Percentiles rank a stretch among this genome's conserved stretches.
Conservation (phyloP, 805 yeast species). For the Torulaspora microellipsoides region DNA sequence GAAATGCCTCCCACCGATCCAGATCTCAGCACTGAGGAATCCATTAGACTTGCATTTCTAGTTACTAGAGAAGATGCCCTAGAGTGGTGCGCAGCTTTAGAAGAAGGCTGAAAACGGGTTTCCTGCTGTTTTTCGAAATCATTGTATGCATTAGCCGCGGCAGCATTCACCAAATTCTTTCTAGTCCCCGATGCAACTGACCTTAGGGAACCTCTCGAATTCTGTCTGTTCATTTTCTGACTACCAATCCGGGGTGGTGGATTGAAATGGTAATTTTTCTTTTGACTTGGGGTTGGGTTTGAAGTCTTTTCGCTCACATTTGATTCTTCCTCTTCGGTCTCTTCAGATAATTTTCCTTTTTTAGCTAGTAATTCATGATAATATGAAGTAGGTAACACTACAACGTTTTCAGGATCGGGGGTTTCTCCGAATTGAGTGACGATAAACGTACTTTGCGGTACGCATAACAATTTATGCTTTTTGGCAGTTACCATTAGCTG, state of each 20-base stretch:
- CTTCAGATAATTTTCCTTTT: constrained; percentile 42
- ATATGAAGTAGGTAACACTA: constrained; percentile 60
- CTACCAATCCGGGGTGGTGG: constrained; percentile 14
- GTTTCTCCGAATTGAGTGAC: neutral
- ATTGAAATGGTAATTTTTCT: constrained; percentile 16
- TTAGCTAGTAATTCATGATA: constrained; percentile 52
- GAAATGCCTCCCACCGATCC: constrained; percentile 36
- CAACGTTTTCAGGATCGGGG: constrained; percentile 42
- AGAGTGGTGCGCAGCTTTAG: constrained; percentile 1
- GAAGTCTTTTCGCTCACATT: constrained; percentile 40
- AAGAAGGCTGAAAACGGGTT: neutral
- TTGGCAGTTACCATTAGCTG: neutral
- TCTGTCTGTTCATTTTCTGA: constrained; percentile 16
- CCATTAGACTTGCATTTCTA: constrained; percentile 1
- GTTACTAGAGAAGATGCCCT: constrained; percentile 3
- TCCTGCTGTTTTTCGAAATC: constrained; percentile 24
- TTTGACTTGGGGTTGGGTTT: neutral
- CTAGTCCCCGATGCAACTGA: constrained; percentile 17
- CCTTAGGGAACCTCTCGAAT: constrained; percentile 20
- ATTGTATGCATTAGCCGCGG: constrained; percentile 27
- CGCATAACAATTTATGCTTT: constrained; percentile 2
- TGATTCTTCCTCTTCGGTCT: constrained; percentile 43
- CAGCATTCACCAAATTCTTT: constrained; percentile 28
- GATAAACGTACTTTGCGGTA: neutral
- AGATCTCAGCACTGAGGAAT: constrained; percentile 6